These are phyloP conservation scores for Cercis canadensis DNA, from an alignment of 306 rosid genomes.

Conservation along the genomic window DNA sequence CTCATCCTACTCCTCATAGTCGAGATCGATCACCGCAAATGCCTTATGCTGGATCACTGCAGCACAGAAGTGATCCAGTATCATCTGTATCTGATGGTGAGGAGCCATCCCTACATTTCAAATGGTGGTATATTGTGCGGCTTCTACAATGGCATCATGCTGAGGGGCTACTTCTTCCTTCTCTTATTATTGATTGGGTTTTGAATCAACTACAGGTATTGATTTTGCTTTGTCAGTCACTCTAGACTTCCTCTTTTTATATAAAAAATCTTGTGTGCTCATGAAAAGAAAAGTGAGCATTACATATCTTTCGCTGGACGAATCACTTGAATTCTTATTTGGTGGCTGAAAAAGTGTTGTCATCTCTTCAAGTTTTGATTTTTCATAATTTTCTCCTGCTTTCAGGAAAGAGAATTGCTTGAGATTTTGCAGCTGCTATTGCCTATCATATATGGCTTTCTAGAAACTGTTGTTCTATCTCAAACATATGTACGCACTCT, in stretches of 20 bases:
- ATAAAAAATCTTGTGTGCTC: slow-evolving; percentile 18
- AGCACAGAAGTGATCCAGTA: slow-evolving; percentile 59
- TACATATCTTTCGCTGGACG: background rate
- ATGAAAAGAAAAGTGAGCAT: background rate
- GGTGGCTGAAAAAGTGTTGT: background rate
- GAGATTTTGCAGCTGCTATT: slow-evolving; percentile 86
- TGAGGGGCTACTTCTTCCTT: slow-evolving; percentile 84
- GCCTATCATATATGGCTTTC: slow-evolving; percentile 86
- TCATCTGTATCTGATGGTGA: slow-evolving; percentile 65
- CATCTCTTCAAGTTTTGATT: slow-evolving; percentile 38
- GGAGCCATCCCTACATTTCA: slow-evolving; percentile 83
- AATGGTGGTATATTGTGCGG: slow-evolving; percentile 93
- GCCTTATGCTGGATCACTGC: slow-evolving; percentile 61
- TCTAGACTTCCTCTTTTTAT: slow-evolving; percentile 6
- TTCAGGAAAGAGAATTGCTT: slow-evolving; percentile 81
- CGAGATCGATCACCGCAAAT: slow-evolving; percentile 72
- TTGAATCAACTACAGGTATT: slow-evolving; percentile 84
- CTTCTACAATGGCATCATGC: slow-evolving; percentile 96
- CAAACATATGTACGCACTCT: slow-evolving; percentile 88
- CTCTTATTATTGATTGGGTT: slow-evolving; percentile 93
- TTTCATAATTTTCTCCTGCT: slow-evolving; percentile 36
- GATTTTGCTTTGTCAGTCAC: slow-evolving; percentile 12
- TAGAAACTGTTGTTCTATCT: slow-evolving; percentile 83
- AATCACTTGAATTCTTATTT: background rate
- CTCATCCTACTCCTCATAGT: slow-evolving; percentile 55